Percentiles rank a stretch among this genome's conserved stretches.
phyloP scores from a whole-genome alignment of 2,329 filamentous ascomycete genomes.

The Aulographum hederae region DNA sequence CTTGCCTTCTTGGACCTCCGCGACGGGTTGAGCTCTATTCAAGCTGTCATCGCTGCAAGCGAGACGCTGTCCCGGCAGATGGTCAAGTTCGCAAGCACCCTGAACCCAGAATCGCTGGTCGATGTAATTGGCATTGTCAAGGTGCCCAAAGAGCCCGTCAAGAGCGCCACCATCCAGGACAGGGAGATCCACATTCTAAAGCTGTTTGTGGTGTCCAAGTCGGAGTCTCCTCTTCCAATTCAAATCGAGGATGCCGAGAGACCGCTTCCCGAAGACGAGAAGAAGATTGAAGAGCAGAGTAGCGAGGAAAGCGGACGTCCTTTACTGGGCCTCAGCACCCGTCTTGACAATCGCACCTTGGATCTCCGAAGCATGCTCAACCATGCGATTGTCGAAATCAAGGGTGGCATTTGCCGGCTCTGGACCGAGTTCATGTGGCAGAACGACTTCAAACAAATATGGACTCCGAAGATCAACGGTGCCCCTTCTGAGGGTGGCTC shows the following conservation, averaged over 20 bases:
- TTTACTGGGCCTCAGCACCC: slow-evolving; percentile 63
- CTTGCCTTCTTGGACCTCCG: slow-evolving; percentile 79
- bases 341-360: slow-evolving; percentile 81
- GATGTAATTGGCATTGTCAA: slow-evolving; percentile 64
- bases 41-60: slow-evolving; percentile 55
- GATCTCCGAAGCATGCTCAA: slow-evolving; percentile 84
- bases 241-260: slow-evolving; percentile 35
- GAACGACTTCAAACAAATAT: slow-evolving; percentile 63
- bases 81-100: slow-evolving; percentile 72
- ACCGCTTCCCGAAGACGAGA: slow-evolving; percentile 26
- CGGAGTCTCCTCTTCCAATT: slow-evolving; percentile 41
- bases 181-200: slow-evolving; percentile 81
- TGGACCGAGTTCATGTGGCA: slow-evolving; percentile 65
- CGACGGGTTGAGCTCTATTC: slow-evolving; percentile 57
- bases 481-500: slow-evolving; percentile 83
- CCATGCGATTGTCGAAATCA: slow-evolving; percentile 66
- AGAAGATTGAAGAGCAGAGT: slow-evolving; percentile 28
- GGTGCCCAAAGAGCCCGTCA: slow-evolving; percentile 70
- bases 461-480: slow-evolving; percentile 76
- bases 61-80: slow-evolving; percentile 58
- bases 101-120: slow-evolving; percentile 69
- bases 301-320: slow-evolving; percentile 38
- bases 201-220: slow-evolving; percentile 57
- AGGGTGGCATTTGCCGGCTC: slow-evolving; percentile 45
- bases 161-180: slow-evolving; percentile 44